Evolutionary conservation across 108 stramenopile genomes (phyloP), one percentile per base, ranked within the genome.

Genomic region (Fistulifera solaris): DNA sequence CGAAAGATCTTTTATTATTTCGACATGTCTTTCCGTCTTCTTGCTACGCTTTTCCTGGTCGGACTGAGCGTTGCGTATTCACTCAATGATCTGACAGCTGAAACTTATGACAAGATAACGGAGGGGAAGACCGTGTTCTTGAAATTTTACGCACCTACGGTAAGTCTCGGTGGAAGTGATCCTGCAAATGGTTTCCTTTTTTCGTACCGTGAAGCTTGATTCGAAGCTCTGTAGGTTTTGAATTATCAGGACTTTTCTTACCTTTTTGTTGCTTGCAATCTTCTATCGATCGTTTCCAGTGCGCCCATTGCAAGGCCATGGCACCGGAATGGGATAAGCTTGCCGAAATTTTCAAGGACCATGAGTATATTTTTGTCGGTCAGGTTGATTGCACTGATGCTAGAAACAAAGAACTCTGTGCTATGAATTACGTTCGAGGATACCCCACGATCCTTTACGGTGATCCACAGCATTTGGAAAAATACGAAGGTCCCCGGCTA

Each of bases 331-430:
- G 88, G 84, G 80, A 89, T 64, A 76, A 78, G 68, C 79, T 93
- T 54, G 83, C 76, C 41, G 84, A 71, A 12, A 84, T 67, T 12
- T 86, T 66, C 53, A 55, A 60, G 15, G 70, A 59, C 10, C 56
- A 59, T 38, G 13, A 67, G 27, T 75, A 55, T 59, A 59, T 68
- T 24, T 70, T 89, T 19, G 53, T 97, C 51, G 89, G 74, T 48
- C 88, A 94, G 41, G 88, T 93, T 14, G 93, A 93, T 78, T 93
- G 89, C 51, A 90, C 84, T 14, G 68, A 65, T 48, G 81, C 88
- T 23, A 28, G 28, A 4, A 79, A 75, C 52, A 60, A 77, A 52
- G 67, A 63, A 1, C 67, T 96, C 27, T 93, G 87, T 45, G 70
- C 82, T 35, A 70, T 61, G 14, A 81, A 89, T 56, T 87, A 91